Conservation (phyloP, 1,284 basidiomycete species). For the Puccinia polysora region DNA sequence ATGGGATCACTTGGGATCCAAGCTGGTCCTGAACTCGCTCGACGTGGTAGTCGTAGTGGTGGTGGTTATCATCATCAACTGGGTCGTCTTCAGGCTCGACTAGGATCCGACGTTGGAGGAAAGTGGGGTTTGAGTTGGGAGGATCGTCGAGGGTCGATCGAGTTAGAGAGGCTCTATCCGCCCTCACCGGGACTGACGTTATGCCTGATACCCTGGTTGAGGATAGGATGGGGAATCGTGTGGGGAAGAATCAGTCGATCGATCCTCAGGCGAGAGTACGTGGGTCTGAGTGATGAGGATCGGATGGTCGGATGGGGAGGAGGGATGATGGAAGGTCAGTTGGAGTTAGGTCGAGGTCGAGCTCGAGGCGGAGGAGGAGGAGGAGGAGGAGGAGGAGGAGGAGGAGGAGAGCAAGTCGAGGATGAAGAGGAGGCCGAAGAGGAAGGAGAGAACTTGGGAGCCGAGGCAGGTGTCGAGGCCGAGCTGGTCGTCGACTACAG, state of each 20-base stretch:
- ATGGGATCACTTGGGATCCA: neutral
- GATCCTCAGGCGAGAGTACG: slow-evolving; percentile 23
- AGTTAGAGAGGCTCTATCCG: no score
- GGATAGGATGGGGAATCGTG: slow-evolving; percentile 32
- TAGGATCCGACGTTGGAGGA: no score
- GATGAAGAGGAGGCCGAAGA: neutral
- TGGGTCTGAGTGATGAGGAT: slow-evolving; percentile 8
- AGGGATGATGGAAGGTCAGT: neutral
- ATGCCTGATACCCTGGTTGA: slow-evolving; percentile 37
- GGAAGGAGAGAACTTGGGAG: neutral
- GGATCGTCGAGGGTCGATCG: no score
- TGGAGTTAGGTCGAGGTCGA: neutral
- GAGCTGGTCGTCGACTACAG: slow-evolving; percentile 32
- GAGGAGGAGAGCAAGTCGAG: neutral
- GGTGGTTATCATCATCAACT: no score
- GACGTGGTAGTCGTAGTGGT: no score
- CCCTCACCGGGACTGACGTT: slow-evolving; percentile 33
- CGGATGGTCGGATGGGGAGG: neutral
- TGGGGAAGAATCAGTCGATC: slow-evolving; percentile 10
- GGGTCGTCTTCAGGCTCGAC: no score
- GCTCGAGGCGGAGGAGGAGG: neutral
- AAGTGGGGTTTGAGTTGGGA: no score
- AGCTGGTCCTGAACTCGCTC: neutral
- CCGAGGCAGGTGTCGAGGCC: neutral
- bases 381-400: slow-evolving; percentile 12